Base-by-base conservation (phyloP, 176 grass and related monocot species). In the Musa acuminata region DNA sequence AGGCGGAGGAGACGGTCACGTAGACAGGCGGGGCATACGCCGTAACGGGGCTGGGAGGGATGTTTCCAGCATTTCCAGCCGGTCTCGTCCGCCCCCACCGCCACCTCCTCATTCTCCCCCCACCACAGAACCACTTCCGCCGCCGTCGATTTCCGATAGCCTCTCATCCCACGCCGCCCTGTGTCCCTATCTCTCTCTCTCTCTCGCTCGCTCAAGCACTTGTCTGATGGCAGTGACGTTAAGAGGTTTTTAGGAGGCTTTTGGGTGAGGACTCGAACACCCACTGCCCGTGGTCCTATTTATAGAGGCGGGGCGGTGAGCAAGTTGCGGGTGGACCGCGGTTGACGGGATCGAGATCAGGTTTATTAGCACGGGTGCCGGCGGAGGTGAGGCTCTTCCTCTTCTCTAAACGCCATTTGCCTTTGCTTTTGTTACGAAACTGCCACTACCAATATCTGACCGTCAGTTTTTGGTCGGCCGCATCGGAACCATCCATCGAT, bases 11-110 rank as follows among this genome's bases (percentile, higher is more conserved):
- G 86, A 54, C 86, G 77, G 69, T 98, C 84, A 8, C 80, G 88
- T 22, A 98, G 90, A 84, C 90, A 93, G 53, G 64, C 51, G 67
- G 90, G 86, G 75, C 90, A 93, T 25, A 89, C 90, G 77, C 88
- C 88, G 20, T 67, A 83, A 1, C 65, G 53, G 49, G 87, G 75
- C 69, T 85, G 82, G 64, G 67, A 67, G 0, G 70, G 83, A 75
- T 98, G 90, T 68, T 80, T 87, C 80, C 84, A 75, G 83, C 90
- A 98, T 50, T 64, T 78, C 80, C 83, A 85, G 53, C 54, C 55
- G 59, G 25, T 9, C 48, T 77, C 75, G 11, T 65, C 72, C 8
- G 58, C 77, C 7, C 72, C 82, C 29, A 78, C 83, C 52, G 55
- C 82, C 16, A 2, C 54, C 21, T 9, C 48, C 9, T 55, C 51